These are phyloP conservation scores for Macrolepiota dolichaula DNA, from an alignment of 768 basidiomycete species.

Conservation along the genomic window DNA sequence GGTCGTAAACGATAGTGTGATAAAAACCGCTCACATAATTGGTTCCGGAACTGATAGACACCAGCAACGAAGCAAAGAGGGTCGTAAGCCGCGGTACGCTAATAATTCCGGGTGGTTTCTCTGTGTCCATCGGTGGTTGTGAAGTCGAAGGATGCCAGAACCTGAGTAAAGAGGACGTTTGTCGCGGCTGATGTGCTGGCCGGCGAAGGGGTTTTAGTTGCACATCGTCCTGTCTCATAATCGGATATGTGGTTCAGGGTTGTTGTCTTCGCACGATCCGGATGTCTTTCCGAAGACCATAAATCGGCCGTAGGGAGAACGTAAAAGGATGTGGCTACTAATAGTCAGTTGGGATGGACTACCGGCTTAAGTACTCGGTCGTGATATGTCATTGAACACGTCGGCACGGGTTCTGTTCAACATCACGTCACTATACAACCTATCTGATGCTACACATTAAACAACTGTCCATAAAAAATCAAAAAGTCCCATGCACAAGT, in stretches of 20 bases:
- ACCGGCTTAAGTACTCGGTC: background rate
- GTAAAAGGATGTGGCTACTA: background rate
- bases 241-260: background rate
- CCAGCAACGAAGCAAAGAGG: slow-evolving; percentile 53
- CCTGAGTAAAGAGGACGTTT: background rate
- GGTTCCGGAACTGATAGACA: slow-evolving; percentile 64
- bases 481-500: background rate
- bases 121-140: slow-evolving; percentile 17
- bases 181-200: background rate
- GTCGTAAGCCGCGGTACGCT: slow-evolving; percentile 42
- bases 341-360: background rate
- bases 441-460: slow-evolving; percentile 2
- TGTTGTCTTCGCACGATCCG: background rate
- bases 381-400: background rate
- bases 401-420: background rate
- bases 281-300: background rate
- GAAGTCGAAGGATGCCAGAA: background rate
- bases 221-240: background rate
- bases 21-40: slow-evolving; percentile 59
- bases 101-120: slow-evolving; percentile 26
- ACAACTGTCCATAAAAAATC: background rate
- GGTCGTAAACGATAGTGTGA: background rate
- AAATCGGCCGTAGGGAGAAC: background rate
- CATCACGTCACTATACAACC: background rate
- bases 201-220: background rate